Percentiles rank a stretch among this genome's conserved stretches.
Evolutionary conservation across 305 asterid genomes (phyloP).

Genomic region (Solanum hybrid): DNA sequence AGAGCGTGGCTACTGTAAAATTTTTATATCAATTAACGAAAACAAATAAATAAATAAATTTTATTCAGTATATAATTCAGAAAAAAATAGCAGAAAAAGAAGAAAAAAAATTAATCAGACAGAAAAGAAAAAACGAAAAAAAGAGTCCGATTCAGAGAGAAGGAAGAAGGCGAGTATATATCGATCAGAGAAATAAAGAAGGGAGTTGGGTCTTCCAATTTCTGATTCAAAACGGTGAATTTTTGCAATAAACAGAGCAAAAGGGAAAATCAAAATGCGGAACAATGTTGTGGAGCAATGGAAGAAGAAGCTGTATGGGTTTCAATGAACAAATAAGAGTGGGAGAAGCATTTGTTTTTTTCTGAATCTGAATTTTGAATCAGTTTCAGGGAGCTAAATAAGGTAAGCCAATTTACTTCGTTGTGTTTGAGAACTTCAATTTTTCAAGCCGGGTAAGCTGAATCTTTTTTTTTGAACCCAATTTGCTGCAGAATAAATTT

Average conservation of each 20-base stretch:
- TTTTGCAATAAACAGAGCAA: background rate
- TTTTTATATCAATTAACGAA: background rate
- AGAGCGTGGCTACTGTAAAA: background rate
- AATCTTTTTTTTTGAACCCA: slow-evolving; percentile 27
- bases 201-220: background rate
- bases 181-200: background rate
- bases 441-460: slow-evolving; percentile 15
- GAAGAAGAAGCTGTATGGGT: slow-evolving; percentile 29
- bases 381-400: slow-evolving; percentile 27
- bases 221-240: background rate
- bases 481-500: slow-evolving; percentile 34
- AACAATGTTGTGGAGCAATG: slow-evolving; percentile 19
- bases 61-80: background rate
- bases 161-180: background rate
- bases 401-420: slow-evolving; percentile 17
- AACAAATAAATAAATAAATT: background rate
- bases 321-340: slow-evolving; percentile 26
- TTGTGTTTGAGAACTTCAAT: slow-evolving; percentile 11
- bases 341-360: background rate
- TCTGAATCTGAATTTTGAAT: slow-evolving; percentile 17
- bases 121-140: background rate
- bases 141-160: slow-evolving; percentile 4
- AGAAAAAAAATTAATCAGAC: background rate
- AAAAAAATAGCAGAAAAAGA: background rate
- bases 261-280: background rate